Evolutionary conservation across 768 basidiomycete species (phyloP).

Genomic region (Lyophyllum semitale): DNA sequence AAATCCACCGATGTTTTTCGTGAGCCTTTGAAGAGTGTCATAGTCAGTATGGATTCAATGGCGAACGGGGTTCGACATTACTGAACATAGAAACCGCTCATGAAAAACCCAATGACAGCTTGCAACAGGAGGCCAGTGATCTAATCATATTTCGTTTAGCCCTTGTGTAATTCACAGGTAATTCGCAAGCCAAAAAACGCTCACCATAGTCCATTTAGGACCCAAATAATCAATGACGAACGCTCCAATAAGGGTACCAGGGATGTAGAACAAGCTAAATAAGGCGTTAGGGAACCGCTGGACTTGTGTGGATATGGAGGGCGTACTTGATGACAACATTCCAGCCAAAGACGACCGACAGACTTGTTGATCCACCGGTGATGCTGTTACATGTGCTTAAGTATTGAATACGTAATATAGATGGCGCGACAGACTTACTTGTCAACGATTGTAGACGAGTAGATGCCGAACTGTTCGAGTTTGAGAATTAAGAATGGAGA

Average conservation of each 20-base stretch:
- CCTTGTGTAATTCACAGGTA: not conserved
- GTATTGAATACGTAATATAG: not conserved
- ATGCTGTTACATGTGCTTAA: conserved; percentile 41
- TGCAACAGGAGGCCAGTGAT: conserved; percentile 69
- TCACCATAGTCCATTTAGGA: conserved; percentile 75
- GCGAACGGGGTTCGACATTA: conserved; percentile 25
- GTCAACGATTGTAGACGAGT: conserved; percentile 74
- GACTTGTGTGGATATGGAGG: not conserved
- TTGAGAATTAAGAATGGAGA: not conserved
- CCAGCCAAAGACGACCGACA: conserved; percentile 80
- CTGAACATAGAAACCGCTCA: conserved; percentile 78
- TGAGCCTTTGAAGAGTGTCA: conserved; percentile 40
- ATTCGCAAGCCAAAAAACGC: not conserved
- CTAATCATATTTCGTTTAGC: conserved; percentile 29
- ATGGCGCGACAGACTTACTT: conserved; percentile 38
- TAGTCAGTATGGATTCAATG: not conserved
- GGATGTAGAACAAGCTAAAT: conserved; percentile 41
- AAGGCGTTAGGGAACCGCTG: not conserved
- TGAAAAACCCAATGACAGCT: conserved; percentile 81
- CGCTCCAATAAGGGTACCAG: conserved; percentile 67
- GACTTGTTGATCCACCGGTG: conserved; percentile 50
- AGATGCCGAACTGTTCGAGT: conserved; percentile 67
- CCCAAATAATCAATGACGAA: conserved; percentile 76
- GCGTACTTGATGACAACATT: conserved; percentile 79
- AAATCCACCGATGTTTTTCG: conserved; percentile 69